Percentiles rank a stretch among this genome's conserved stretches.
Evolutionary conservation across 352 stramenopile species (phyloP).

Genomic region (Globisporangium camurandrum): DNA sequence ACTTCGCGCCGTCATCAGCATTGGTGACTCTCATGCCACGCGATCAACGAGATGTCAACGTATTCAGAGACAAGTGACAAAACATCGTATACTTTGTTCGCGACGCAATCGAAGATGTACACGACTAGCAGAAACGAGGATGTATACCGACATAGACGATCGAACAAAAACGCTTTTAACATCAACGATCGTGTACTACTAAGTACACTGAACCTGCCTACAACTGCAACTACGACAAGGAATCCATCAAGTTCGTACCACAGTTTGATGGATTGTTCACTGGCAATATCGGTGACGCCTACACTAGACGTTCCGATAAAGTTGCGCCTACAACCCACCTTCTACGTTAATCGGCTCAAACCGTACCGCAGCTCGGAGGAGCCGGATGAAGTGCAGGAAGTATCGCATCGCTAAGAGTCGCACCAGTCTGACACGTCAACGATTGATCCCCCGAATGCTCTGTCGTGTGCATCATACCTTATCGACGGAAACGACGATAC

Average conservation of each 20-base stretch:
- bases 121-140: constrained; percentile 9
- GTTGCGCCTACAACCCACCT: no score
- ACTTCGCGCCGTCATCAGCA: background rate
- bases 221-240: background rate
- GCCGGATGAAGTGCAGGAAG: no score
- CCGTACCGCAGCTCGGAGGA: no score
- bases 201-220: background rate
- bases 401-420: no score
- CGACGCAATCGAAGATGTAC: constrained; percentile 12
- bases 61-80: background rate
- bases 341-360: no score
- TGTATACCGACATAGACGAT: constrained; percentile 12
- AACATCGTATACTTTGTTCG: background rate
- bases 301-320: no score
- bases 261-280: background rate
- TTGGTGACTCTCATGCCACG: background rate
- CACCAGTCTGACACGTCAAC: no score
- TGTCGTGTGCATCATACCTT: no score
- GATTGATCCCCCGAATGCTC: no score
- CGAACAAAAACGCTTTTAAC: constrained; percentile 51
- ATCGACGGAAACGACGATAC: no score
- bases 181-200: constrained; percentile 29
- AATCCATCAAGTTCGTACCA: background rate
- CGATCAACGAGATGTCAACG: background rate
- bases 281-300: background rate